Base-by-base conservation (phyloP, 371 early-diverging fungal species). In the Batkoa obscura region DNA sequence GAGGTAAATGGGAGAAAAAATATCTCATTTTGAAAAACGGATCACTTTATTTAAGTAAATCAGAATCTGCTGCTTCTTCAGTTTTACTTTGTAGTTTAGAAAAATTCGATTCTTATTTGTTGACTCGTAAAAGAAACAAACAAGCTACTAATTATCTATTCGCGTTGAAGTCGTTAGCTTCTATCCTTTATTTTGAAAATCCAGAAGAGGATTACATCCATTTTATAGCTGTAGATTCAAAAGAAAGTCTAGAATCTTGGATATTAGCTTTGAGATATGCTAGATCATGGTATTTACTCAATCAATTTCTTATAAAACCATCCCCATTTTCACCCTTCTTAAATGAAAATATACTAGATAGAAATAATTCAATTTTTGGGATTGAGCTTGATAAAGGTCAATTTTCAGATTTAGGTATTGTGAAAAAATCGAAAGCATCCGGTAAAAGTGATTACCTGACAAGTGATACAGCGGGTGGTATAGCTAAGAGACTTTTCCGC, bases 61-160 rank as follows among this genome's bases (percentile, higher is more conserved):
- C 17, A 2, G 53, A 53, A 9, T 8, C 15, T 2, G 2, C 39
- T 12, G 30, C 38, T 23, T 15, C 30, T 4, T 6, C n/a, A 9
- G 3, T 23, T n/a, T 23, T 43, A 9, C 36, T 90, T 10, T 85
- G 84, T 60, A 59, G 71, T 48, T 66, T 94, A 41, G 73, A 72
- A 17, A 74, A 75, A 57, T 86, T 79, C 68, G 86, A 84, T 58
- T 85, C 88, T 2, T 91, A 87, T 64, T 83, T 88, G 10, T 68
- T 80, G 37, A 71, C 73, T 3, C 68, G 72, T 47, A 64, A 73
- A 6, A 65, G 71, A 2, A 73, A 75, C 50, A 76, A 75, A 52
- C 71, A 84, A 6, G 90, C 90, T 0, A 88, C 89, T 17, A 65
- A 78, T 12, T 90, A 70, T 71, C 77, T 80, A 13, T 86, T 94